Evolutionary conservation across 2,329 filamentous ascomycete genomes (phyloP).

Genomic region (Xylaria sp.): DNA sequence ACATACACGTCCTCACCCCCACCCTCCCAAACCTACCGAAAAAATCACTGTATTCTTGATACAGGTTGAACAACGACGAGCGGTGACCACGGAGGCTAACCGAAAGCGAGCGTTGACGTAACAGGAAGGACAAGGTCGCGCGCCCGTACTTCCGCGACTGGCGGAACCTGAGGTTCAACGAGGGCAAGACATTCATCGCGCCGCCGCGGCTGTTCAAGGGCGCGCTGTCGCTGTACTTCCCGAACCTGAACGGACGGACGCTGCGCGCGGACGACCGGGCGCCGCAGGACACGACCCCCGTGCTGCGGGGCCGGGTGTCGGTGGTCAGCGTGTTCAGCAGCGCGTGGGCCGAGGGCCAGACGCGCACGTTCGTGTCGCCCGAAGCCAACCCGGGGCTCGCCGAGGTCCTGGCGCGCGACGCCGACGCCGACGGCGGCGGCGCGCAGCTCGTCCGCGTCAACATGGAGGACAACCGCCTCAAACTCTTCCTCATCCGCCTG

Average conservation of each 20-base stretch:
- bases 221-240: constrained; percentile 86
- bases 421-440: constrained; percentile 50
- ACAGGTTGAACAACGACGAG: too few relatives aligned
- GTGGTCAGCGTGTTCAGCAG: constrained; percentile 82
- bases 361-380: constrained; percentile 68
- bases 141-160: constrained; percentile 97
- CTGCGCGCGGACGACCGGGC: constrained; percentile 60
- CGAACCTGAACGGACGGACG: constrained; percentile 83
- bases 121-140: constrained; percentile 72
- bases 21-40: background rate
- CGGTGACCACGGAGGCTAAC: constrained; percentile 3
- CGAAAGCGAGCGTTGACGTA: background rate
- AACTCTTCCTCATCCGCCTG: constrained; percentile 59
- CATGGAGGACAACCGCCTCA: constrained; percentile 78
- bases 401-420: constrained; percentile 57
- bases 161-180: constrained; percentile 78
- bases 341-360: constrained; percentile 84
- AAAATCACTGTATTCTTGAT: background rate
- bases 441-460: constrained; percentile 87
- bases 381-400: constrained; percentile 71
- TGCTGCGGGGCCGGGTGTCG: constrained; percentile 72
- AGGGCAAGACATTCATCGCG: constrained; percentile 90
- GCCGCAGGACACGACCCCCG: constrained; percentile 71
- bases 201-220: constrained; percentile 82
- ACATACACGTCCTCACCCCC: background rate